Base-by-base conservation (phyloP, 495 filamentous ascomycete genomes). In the Melanomma pulvis-pyrius region DNA sequence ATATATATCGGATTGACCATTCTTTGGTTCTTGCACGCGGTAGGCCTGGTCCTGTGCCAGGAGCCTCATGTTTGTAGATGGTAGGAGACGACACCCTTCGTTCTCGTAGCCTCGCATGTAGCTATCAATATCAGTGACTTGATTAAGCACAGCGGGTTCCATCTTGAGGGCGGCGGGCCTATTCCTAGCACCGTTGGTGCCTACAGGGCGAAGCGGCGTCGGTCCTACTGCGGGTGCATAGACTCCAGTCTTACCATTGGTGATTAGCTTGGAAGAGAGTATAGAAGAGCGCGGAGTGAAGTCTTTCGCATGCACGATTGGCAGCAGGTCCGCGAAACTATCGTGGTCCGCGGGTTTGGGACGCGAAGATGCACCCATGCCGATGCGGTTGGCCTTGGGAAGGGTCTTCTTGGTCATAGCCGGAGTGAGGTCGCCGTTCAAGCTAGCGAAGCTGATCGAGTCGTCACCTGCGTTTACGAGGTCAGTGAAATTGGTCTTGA, bases 401-500 rank as follows among this genome's bases (percentile, higher is more conserved):
- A 13, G 13, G 32, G 32, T 36, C 13, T 13, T 36, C 13, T 36
- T 36, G 32, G 57, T 12, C 8, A 39, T 25, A 21, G 57, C 32
- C 2, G 57, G 30, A 12, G 2, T 26, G 17, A 7, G 12, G 13
- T n/a, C 15, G 24, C 28, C 57, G 47, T n/a, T n/a, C n/a, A 25
- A 32, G 21, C 59, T 52, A 26, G 26, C 28, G 46, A 61, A 41
- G 59, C 59, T 61, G 47, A 61, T 61, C 7, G 51, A 46, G 28
- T 61, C 59, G 59, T 61, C 59, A 4, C 34, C 59, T 19, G 17
- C 19, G 47, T 30, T 46, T 61, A 26, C 13, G 6, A 13, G 32
- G 13, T 36, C 13, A 36, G 32, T 36, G 13, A 36, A 36, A n/a
- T n/a, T n/a, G n/a, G n/a, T 36, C 13, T 36, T 36, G 13, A 36